phyloP scores from a whole-genome alignment of 495 filamentous ascomycete genomes.

The Tuber microsphaerosporum region DNA sequence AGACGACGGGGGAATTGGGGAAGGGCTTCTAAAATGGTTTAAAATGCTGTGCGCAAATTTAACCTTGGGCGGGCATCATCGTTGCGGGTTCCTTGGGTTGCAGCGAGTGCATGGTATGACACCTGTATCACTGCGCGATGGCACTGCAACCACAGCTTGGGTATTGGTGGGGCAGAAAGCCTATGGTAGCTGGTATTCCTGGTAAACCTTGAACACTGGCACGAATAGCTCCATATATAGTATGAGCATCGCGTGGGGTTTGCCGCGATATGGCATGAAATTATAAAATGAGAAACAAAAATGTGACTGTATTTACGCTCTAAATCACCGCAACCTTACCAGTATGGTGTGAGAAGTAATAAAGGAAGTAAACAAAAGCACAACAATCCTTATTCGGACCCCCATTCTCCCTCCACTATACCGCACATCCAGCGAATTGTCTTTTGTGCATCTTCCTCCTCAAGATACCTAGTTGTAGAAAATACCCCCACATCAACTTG shows the following conservation, averaged over 20 bases:
- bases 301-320: neutral
- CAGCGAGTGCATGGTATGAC: neutral
- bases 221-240: neutral
- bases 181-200: neutral
- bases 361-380: neutral
- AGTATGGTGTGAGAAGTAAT: neutral
- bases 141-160: neutral
- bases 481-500: constrained; percentile 44
- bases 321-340: neutral
- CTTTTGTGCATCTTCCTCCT: constrained; percentile 24
- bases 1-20: neutral
- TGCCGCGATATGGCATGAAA: neutral
- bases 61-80: neutral
- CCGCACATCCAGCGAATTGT: constrained; percentile 33
- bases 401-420: constrained; percentile 12
- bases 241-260: neutral
- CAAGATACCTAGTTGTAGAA: constrained; percentile 34
- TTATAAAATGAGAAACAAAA: neutral
- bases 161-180: neutral
- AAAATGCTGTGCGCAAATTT: neutral
- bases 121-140: neutral
- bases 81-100: neutral
- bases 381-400: neutral
- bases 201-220: neutral
- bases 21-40: neutral